Evolutionary conservation across 75 land plant genomes (phyloP).

Genomic region (Azolla pinnata): DNA sequence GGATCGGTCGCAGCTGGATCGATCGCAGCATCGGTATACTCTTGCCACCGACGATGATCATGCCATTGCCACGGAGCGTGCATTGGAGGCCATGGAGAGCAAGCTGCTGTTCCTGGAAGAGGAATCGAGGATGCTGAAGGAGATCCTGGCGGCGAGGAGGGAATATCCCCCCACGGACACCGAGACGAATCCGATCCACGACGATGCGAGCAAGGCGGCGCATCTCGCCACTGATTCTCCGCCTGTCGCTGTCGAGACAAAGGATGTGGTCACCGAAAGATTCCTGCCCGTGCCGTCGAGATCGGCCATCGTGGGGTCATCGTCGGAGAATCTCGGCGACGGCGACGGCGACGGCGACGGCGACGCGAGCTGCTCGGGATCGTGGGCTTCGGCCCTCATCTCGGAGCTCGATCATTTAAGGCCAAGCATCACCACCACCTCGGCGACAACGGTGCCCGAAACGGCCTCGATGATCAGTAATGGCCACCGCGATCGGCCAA

Average conservation of each 20-base stretch:
- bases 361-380: constrained; percentile 11
- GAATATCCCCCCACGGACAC: constrained; percentile 61
- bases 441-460: neutral
- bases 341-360: constrained; percentile 11
- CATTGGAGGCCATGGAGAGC: constrained; percentile 50
- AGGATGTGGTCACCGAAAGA: neutral
- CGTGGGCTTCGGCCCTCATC: constrained; percentile 22
- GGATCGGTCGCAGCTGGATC: neutral
- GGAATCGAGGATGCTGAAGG: constrained; percentile 72
- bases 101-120: constrained; percentile 28
- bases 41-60: constrained; percentile 28
- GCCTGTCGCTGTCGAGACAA: neutral
- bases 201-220: constrained; percentile 46
- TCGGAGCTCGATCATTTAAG: constrained; percentile 12
- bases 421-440: too few species aligned
- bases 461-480: neutral
- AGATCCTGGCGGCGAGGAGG: constrained; percentile 66
- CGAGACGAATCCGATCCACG: constrained; percentile 65
- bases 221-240: neutral
- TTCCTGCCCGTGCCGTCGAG: constrained; percentile 9
- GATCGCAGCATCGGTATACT: neutral
- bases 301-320: constrained; percentile 18
- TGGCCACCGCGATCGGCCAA: neutral
- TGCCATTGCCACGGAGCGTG: constrained; percentile 22
- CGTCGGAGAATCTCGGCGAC: constrained; percentile 14